Conservation (phyloP, 2,329 filamentous ascomycete species). For the Epichloe amarillans region DNA sequence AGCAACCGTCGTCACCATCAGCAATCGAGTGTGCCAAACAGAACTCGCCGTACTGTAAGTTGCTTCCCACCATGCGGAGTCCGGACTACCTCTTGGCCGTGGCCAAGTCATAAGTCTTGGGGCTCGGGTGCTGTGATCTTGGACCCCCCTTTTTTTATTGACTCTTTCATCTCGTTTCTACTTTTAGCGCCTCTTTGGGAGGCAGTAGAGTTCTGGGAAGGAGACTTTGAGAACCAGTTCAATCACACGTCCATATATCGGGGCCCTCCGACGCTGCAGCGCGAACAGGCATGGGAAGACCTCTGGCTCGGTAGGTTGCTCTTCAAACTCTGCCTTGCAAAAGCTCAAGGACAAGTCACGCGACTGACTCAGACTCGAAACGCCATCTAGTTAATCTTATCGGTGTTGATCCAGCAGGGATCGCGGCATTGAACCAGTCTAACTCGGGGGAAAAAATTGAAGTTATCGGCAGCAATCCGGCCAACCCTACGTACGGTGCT, state of each 20-base stretch:
- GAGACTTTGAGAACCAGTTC: conserved; percentile 1
- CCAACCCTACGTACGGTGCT: background rate
- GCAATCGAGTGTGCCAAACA: background rate
- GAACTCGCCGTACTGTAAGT: background rate
- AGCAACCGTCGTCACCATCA: background rate
- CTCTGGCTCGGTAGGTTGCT: background rate
- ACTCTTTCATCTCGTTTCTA: background rate
- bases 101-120: too few relatives aligned
- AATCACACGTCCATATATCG: background rate
- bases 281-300: background rate
- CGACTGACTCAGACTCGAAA: background rate
- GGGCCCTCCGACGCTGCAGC: background rate
- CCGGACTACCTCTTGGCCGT: too few relatives aligned
- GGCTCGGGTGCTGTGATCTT: too few relatives aligned
- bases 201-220: conserved; percentile 3
- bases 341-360: background rate
- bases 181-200: background rate
- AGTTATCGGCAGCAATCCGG: background rate
- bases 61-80: too few relatives aligned
- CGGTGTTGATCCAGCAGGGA: background rate
- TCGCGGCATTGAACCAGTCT: background rate
- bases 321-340: too few relatives aligned
- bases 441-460: background rate
- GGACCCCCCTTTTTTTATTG: too few relatives aligned
- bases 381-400: background rate